Conservation (phyloP, 1,284 basidiomycete species). For the Irpex sp. region DNA sequence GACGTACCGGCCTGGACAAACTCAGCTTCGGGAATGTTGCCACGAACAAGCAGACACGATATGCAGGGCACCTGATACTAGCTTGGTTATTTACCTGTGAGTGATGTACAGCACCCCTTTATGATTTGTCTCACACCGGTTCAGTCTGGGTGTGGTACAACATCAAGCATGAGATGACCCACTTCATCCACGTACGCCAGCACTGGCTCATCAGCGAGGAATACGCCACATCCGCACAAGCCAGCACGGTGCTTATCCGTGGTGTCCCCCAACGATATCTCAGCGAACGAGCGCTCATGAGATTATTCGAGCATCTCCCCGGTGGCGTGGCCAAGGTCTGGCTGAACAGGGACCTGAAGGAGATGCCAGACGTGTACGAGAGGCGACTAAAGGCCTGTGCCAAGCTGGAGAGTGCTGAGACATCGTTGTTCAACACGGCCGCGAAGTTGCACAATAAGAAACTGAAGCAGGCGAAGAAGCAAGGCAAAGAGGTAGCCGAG, state of each 20-base stretch:
- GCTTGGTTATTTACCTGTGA: slow-evolving; percentile 73
- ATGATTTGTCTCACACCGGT: slow-evolving; percentile 1
- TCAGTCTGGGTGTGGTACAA: slow-evolving; percentile 83
- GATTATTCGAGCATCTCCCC: slow-evolving; percentile 72
- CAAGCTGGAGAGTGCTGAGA: slow-evolving; percentile 87
- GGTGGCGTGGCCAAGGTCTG: slow-evolving; percentile 88
- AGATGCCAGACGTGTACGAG: slow-evolving; percentile 81
- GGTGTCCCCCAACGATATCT: slow-evolving; percentile 84
- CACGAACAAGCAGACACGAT: slow-evolving; percentile 48
- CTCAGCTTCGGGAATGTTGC: slow-evolving; percentile 85
- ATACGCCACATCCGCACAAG: slow-evolving; percentile 76
- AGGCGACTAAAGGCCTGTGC: slow-evolving; percentile 70
- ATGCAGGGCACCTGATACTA: slow-evolving; percentile 73
- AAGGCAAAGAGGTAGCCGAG: slow-evolving; percentile 26
- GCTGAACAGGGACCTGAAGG: slow-evolving; percentile 85
- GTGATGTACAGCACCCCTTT: slow-evolving; percentile 23
- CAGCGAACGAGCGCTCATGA: slow-evolving; percentile 58
- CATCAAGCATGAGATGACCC: slow-evolving; percentile 75
- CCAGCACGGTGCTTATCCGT: slow-evolving; percentile 86
- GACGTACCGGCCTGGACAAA: slow-evolving; percentile 60
- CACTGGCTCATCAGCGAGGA: slow-evolving; percentile 73
- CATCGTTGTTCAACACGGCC: slow-evolving; percentile 69
- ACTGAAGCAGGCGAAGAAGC: slow-evolving; percentile 34
- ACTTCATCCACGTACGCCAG: slow-evolving; percentile 83
- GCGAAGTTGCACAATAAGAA: slow-evolving; percentile 60